Percentiles rank a stretch among this genome's conserved stretches.
phyloP scores from a whole-genome alignment of 2,329 filamentous ascomycete species.

The Sclerotinia glacialis region DNA sequence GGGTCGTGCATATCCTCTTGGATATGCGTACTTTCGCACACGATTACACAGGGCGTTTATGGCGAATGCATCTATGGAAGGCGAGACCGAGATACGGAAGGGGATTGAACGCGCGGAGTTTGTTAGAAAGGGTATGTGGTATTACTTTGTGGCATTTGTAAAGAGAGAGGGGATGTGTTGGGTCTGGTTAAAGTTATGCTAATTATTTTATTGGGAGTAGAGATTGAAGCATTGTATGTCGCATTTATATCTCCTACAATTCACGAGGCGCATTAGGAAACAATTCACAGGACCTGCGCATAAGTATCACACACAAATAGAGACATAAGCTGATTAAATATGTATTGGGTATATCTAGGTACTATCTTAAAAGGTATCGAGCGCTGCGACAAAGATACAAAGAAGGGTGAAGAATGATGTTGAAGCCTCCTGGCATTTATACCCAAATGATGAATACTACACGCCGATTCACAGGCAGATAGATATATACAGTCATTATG shows the following conservation, averaged over 20 bases:
- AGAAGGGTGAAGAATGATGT: conserved; percentile 28
- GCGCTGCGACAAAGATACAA: conserved; percentile 76
- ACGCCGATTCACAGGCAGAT: background rate
- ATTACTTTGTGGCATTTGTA: rapidly evolving
- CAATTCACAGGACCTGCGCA: background rate
- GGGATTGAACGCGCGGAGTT: conserved; percentile 78
- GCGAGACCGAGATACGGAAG: conserved; percentile 71
- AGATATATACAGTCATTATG: background rate
- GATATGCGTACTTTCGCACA: conserved; percentile 76
- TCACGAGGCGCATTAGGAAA: background rate
- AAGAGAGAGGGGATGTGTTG: background rate
- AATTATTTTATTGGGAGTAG: conserved; percentile 45
- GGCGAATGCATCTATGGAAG: conserved; percentile 64
- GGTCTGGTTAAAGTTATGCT: background rate
- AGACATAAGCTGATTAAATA: conserved; percentile 14
- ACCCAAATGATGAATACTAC: conserved; percentile 7
- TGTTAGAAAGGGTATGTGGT: conserved; percentile 75
- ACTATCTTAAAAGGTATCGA: conserved; percentile 90
- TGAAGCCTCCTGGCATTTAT: background rate
- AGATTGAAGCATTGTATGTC: conserved; percentile 87
- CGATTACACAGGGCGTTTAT: conserved; percentile 84
- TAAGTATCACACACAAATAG: background rate
- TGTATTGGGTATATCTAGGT: conserved; percentile 51
- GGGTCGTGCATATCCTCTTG: conserved; percentile 81
- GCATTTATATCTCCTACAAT: background rate